A percentile compares a stretch with the other conserved stretches of the same genome.
phyloP scores from a whole-genome alignment of 192 early-diverging fungal species.

The Gryganskiella cystojenkinii region DNA sequence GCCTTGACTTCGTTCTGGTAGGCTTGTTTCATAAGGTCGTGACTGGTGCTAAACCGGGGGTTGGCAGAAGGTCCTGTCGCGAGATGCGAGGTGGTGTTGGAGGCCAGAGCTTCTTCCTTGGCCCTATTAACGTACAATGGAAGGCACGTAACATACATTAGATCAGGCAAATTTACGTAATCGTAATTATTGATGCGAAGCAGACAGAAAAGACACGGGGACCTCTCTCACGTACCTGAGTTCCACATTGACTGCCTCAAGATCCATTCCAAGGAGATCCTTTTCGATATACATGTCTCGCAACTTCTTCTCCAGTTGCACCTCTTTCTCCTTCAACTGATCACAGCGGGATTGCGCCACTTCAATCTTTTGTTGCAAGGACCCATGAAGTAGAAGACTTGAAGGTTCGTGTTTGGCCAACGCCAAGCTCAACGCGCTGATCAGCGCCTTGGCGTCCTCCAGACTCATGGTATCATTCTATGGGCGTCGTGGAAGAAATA shows the following conservation, averaged over 20 bases:
- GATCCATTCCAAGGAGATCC: constrained; percentile 45
- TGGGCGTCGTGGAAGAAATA: no score
- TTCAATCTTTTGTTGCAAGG: constrained; percentile 27
- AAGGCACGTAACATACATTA: neutral
- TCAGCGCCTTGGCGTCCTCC: constrained; percentile 11
- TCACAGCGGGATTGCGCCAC: constrained; percentile 23
- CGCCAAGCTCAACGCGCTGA: constrained; percentile 39
- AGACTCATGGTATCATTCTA: constrained; percentile 28
- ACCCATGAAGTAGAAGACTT: constrained; percentile 41
- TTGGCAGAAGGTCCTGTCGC: constrained; percentile 17
- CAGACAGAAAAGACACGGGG: no score
- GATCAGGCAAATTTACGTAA: no score
- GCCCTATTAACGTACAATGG: constrained; percentile 26
- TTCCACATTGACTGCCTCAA: constrained; percentile 45
- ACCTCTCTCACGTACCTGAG: constrained; percentile 36
- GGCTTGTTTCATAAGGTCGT: constrained; percentile 58
- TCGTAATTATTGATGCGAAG: no score
- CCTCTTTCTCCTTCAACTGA: constrained; percentile 27
- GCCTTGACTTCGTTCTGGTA: constrained; percentile 59
- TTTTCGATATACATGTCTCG: constrained; percentile 51
- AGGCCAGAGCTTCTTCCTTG: constrained; percentile 54
- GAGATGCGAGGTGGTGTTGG: constrained; percentile 1
- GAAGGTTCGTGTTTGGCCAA: constrained; percentile 42
- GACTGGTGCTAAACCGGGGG: constrained; percentile 49
- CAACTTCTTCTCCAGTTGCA: constrained; percentile 38